Evolutionary conservation across 2,329 filamentous ascomycete genomes (phyloP), one percentile per base, ranked within the genome.

Genomic region (Akanthomyces lecanii): DNA sequence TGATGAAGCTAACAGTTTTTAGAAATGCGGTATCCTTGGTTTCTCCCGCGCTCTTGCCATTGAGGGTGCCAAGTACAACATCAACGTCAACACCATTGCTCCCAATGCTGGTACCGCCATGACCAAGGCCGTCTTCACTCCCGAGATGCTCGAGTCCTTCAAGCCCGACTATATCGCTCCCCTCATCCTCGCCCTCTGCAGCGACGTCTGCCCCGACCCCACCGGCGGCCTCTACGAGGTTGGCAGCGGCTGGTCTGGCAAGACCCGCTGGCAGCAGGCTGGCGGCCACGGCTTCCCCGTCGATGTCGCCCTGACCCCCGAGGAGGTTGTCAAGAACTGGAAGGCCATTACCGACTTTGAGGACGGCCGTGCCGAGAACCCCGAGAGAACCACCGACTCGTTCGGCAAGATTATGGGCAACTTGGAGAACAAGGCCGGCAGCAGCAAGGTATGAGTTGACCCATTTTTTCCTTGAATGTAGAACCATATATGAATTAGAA

Each of bases 141-240:
- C 97, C 78, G 95, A 99, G 81, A 87, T 98, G 81, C 93, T 99
- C 21, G 93, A 98, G 81, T 94, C 95, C 52, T 97, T 99, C 84
- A 99, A 98, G 87, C 95, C 95, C 65, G 94, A 98, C 74, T 98
- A 97, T 78, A 93, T 99, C 76, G 95, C 95, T 60, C 95, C 95
- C 65, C 80, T 98, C 44, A 93, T 99, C 58, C 87, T 94, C 62
- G 87, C 93, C 50, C 89, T 99, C 63, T 82, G 77, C 76, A 91
- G 87, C 75, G 95, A 99, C 80, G 91, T 91, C 79, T 87, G 92
- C 60, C 94, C 95, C 33, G 85, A 90, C 72, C 85, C 87, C 18
- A 97, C 92, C 63, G 94, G 94, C 67, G 89, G 89, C 60, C 84
- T 99, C 54, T 99, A 92, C 79, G 95, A 99, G 80, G 91, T 94